phyloP scores from a whole-genome alignment of 306 rosid species.

The Gynostemma pentaphyllum region DNA sequence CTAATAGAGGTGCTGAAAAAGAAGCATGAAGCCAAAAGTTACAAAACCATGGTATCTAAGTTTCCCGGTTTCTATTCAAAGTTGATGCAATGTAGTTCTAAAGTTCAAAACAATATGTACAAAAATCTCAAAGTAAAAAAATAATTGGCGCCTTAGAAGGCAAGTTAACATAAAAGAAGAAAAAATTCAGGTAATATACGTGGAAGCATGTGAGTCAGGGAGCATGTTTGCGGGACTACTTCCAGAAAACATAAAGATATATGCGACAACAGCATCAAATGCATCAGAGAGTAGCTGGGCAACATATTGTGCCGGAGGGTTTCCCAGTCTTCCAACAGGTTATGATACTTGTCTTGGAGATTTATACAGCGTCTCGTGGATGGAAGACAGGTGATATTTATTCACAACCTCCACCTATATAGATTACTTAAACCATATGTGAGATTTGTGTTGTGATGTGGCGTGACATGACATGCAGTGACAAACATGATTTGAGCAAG shows the following conservation, averaged over 20 bases:
- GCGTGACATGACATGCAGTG: conserved; percentile 22
- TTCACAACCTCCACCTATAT: background rate
- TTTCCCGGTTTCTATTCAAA: too few species aligned
- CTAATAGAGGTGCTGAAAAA: conserved; percentile 31
- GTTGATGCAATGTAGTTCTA: background rate
- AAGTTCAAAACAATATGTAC: background rate
- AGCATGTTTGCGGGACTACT: conserved; percentile 66
- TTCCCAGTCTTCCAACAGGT: conserved; percentile 4
- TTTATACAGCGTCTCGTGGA: conserved; percentile 52
- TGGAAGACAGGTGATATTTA: conserved; percentile 53
- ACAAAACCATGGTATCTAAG: conserved; percentile 32
- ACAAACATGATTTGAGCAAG: conserved; percentile 24
- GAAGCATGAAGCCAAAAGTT: conserved; percentile 35
- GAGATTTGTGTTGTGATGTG: background rate
- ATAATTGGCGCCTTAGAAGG: too few species aligned
- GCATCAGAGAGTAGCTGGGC: conserved; percentile 34
- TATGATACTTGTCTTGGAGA: conserved; percentile 55
- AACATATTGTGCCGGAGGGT: conserved; percentile 24
- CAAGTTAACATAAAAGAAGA: background rate
- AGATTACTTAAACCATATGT: too few species aligned
- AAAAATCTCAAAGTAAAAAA: background rate
- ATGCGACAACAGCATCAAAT: conserved; percentile 56
- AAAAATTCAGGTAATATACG: conserved; percentile 33
- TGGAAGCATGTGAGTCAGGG: conserved; percentile 81
- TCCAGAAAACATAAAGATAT: conserved; percentile 33